Evolutionary conservation across 768 basidiomycete species (phyloP).

Genomic region (Kwoniella bestiolae): DNA sequence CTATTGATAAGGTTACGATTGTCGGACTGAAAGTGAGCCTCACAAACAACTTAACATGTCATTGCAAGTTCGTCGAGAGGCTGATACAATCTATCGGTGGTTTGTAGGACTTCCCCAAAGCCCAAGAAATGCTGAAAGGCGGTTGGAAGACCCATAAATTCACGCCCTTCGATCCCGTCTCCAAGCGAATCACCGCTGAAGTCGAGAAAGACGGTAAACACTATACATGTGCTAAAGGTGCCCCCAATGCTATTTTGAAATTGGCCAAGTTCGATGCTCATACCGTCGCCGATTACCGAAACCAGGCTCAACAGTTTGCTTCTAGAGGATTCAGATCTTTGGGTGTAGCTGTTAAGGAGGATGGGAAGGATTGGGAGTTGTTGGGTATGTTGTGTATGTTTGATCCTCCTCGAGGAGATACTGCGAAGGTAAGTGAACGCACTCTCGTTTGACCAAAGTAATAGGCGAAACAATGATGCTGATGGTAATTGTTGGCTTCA

Average conservation of each 20-base stretch:
- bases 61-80: no score
- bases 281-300: slow-evolving; percentile 57
- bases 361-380: slow-evolving; percentile 60
- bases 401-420: slow-evolving; percentile 62
- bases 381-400: slow-evolving; percentile 62
- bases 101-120: slow-evolving; percentile 60
- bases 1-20: slow-evolving; percentile 63
- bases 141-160: slow-evolving; percentile 63
- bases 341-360: slow-evolving; percentile 62
- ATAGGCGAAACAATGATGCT: neutral
- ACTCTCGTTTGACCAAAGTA: no score
- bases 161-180: slow-evolving; percentile 63
- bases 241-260: slow-evolving; percentile 62
- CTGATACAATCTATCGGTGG: no score
- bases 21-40: slow-evolving; percentile 57
- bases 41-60: neutral
- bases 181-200: slow-evolving; percentile 63
- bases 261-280: slow-evolving; percentile 57
- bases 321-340: slow-evolving; percentile 61
- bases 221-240: slow-evolving; percentile 62
- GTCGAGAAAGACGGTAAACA: slow-evolving; percentile 61
- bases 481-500: neutral
- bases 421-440: slow-evolving; percentile 55
- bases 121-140: slow-evolving; percentile 59
- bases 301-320: slow-evolving; percentile 59